Base-by-base conservation (phyloP, 2,329 filamentous ascomycete genomes). In the Talaromyces verruculosus region DNA sequence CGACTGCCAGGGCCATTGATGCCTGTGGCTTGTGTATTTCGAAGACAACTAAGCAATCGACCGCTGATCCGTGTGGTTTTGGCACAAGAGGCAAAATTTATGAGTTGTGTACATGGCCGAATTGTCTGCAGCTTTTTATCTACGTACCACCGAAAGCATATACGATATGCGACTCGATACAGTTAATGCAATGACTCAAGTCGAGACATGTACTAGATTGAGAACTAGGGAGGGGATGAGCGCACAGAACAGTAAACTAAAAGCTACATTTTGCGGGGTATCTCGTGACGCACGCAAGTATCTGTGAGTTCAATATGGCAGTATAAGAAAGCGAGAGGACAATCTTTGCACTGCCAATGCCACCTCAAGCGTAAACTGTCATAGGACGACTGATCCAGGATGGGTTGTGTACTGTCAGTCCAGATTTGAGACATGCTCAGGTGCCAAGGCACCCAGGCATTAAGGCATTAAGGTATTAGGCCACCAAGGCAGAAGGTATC, bases 1-100 rank as follows among this genome's bases (percentile, higher is more conserved):
- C 7, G 35, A 17, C 19, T 33, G 45, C 39, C 49, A 55, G 49
- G 61, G 49, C 61, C 19, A 3, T 28, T 62, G 47, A 63, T 35
- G 45, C 35, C 28, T 39, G 57, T 59, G 57, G 57, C 35, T 59
- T 59, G 13, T 39, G 47, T 17, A 11, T 33, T 30, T 57, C 8
- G 51, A 13, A 57, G n/a, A 57, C 53, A 37, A 15, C 33, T 35
- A 57, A 35, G 8, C 30, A 55, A 35, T 13, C 17, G n/a, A 22
- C 17, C 37, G 33, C 33, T 39, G 53, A 57, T 57, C 51, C 7
- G 53, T 17, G n/a, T 17, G 53, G 5, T 57, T 10, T 8, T 22
- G 19, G 53, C 11, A 37, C n/a, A 37, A 17, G 33, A 22, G 33
- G 30, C 33, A 35, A 37, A 37, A 3, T 30, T 2, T 6, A 35